Percentiles rank a stretch among this genome's conserved stretches.
phyloP scores from a whole-genome alignment of 2,329 filamentous ascomycete genomes.

The Gyromitra esculenta region DNA sequence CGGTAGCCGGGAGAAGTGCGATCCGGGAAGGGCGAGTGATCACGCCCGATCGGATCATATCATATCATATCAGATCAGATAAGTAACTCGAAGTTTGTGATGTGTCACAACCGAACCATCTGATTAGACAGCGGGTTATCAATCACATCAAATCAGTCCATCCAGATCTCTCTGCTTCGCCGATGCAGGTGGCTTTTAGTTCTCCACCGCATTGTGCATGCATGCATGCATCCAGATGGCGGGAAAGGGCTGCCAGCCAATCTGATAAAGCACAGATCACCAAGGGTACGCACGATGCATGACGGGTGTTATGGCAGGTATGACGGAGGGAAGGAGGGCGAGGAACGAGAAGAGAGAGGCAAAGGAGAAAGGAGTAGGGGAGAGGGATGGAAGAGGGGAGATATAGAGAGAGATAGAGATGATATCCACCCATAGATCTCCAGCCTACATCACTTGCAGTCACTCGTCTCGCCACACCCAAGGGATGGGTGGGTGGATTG shows the following conservation, averaged over 20 bases:
- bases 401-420: not conserved
- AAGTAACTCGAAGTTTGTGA: not conserved
- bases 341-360: not conserved
- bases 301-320: not conserved
- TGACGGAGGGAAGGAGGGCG: not conserved
- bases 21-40: not conserved
- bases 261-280: constrained; percentile 33
- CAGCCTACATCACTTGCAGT: not conserved
- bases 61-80: not conserved
- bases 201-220: not conserved
- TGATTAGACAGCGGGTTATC: constrained; percentile 44
- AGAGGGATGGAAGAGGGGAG: not conserved
- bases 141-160: constrained; percentile 21
- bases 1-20: not conserved
- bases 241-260: not conserved
- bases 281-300: not conserved
- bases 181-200: constrained; percentile 1
- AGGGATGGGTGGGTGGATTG: too few relatives aligned
- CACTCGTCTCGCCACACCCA: not conserved
- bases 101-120: constrained; percentile 42
- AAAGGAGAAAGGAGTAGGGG: not conserved
- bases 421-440: not conserved
- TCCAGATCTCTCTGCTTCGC: not conserved
- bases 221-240: not conserved
- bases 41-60: too few relatives aligned